These are phyloP conservation scores for Lepidium sativum DNA, from an alignment of 345 rosid species.

Conservation along the genomic window DNA sequence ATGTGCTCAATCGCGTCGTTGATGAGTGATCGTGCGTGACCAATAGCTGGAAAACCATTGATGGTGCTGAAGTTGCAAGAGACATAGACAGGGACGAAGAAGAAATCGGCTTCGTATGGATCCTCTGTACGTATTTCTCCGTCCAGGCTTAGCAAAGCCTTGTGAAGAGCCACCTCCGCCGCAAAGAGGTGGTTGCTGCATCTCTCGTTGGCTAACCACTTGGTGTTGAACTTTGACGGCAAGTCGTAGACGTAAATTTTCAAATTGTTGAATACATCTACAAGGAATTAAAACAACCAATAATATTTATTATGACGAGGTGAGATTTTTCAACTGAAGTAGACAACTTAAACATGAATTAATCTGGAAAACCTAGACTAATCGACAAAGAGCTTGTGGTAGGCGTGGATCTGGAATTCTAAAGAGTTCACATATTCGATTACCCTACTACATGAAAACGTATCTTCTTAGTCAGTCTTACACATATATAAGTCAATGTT, in stretches of 20 bases:
- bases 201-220: conserved; percentile 74
- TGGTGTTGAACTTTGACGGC: conserved; percentile 64
- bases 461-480: no score
- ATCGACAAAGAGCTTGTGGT: no score
- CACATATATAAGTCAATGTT: no score
- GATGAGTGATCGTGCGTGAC: conserved; percentile 67
- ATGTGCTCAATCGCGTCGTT: conserved; percentile 50
- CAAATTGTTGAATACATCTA: conserved; percentile 49
- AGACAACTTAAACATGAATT: not conserved
- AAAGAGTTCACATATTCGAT: no score
- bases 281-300: not conserved
- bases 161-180: conserved; percentile 88
- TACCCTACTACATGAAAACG: no score
- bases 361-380: no score
- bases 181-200: conserved; percentile 88
- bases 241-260: conserved; percentile 71
- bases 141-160: conserved; percentile 43
- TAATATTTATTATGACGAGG: not conserved
- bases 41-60: conserved; percentile 94
- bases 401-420: no score
- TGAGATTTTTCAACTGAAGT: not conserved
- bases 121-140: conserved; percentile 53
- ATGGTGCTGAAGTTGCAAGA: conserved; percentile 89
- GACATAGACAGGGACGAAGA: conserved; percentile 86
- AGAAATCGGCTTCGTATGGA: conserved; percentile 81